Evolutionary conservation across 2,329 filamentous ascomycete species (phyloP), one percentile per base, ranked within the genome.

Genomic region (Trichoderma polysporum): DNA sequence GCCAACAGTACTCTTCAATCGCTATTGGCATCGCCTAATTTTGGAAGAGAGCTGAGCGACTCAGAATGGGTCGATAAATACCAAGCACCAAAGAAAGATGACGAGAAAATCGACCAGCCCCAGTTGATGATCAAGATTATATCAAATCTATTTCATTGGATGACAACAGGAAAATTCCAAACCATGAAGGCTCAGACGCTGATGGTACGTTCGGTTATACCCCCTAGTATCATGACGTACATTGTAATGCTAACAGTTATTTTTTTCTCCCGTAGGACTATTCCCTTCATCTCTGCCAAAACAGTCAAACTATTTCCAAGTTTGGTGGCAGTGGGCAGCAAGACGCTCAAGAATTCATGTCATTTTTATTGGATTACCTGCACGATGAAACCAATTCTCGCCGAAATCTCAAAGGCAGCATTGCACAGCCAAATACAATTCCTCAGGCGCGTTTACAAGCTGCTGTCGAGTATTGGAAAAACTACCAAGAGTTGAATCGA

Each of bases 1-100:
- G 93, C 95, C 83, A 97, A 97, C 77, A 90, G 92, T n/a, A 90
- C 90, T 0, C 82, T 98, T 29, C 94, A 98, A 77, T 91, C 91
- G 68, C 81, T 97, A 19, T 91, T 91, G 67, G 90, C 89, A 1
- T 94, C 93, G 0, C 75, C 86, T 74, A 79, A 87, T 79, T 85
- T 97, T 85, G 81, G 86, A 79, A 76, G 88, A 79, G 81, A 90
- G 81, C 74, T 90, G 75, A 74, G 92, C 79, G 79, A 86, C 75
- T 77, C 77, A 75, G 73, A 85, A 78, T 84, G 86, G 90, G 71
- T 87, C 82, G 74, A 83, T 80, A 74, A 86, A 82, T 82, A 93
- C 83, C 87, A 88, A 84, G 82, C 91, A 76, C 78, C 92, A 74
- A 74, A 86, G 83, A 91, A 90, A 74, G 82, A 83, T 10, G 86